phyloP scores from a whole-genome alignment of 2,329 filamentous ascomycete genomes.

The Diaporthe australafricana region DNA sequence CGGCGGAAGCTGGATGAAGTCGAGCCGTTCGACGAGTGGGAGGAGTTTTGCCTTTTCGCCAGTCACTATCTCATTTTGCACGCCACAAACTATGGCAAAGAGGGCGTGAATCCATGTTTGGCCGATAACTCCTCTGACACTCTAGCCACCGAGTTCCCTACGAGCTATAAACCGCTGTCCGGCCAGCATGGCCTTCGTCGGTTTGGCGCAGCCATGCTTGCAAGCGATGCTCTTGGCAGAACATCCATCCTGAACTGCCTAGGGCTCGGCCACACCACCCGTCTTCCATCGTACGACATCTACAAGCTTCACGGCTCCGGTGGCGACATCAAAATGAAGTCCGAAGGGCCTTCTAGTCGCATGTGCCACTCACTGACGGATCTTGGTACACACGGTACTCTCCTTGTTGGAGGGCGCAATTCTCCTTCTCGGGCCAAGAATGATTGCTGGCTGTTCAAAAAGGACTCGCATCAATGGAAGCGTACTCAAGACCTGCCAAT shows the following conservation, averaged over 20 bases:
- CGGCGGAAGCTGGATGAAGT: constrained; percentile 73
- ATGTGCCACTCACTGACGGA: constrained; percentile 84
- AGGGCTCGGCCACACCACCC: constrained; percentile 57
- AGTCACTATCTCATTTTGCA: constrained; percentile 86
- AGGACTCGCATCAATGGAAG: constrained; percentile 68
- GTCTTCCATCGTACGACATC: constrained; percentile 63
- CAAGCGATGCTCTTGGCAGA: constrained; percentile 52
- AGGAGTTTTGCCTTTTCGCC: constrained; percentile 88
- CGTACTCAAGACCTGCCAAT: constrained; percentile 72
- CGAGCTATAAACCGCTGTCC: constrained; percentile 51
- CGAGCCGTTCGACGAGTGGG: constrained; percentile 96
- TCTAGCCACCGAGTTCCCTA: constrained; percentile 28
- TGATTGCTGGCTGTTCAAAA: constrained; percentile 81
- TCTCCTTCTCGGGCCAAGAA: constrained; percentile 76
- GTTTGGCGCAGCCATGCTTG: constrained; percentile 67
- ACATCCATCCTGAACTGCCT: constrained; percentile 58
- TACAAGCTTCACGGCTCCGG: constrained; percentile 48
- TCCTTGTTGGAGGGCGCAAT: constrained; percentile 82
- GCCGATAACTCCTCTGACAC: neutral
- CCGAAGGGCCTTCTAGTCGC: constrained; percentile 55
- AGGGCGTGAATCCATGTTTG: neutral
- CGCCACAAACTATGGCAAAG: constrained; percentile 58
- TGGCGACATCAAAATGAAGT: constrained; percentile 35
- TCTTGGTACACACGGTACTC: constrained; percentile 65
- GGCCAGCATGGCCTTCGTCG: constrained; percentile 62